phyloP scores from a whole-genome alignment of 805 yeast genomes.

The Metschnikowia dekortorum region DNA sequence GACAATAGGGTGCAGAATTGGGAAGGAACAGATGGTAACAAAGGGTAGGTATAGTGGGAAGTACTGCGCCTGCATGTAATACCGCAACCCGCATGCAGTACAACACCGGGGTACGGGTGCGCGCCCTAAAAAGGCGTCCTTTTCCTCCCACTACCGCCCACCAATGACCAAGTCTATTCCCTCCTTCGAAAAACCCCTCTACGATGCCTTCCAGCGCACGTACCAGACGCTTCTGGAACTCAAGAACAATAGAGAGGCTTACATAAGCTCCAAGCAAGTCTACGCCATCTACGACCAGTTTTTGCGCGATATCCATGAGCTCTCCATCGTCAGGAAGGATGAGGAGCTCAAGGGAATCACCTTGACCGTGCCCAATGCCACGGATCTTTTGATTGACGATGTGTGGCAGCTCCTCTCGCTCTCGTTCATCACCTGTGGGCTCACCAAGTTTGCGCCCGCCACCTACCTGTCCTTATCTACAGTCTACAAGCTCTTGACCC shows the following conservation, averaged over 20 bases:
- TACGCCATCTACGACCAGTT: slow-evolving; percentile 55
- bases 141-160: background rate
- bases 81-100: background rate
- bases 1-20: no score
- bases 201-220: slow-evolving; percentile 25
- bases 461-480: slow-evolving; percentile 87
- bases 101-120: background rate
- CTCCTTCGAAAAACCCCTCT: slow-evolving; percentile 30
- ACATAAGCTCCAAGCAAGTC: slow-evolving; percentile 66
- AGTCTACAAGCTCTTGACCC: slow-evolving; percentile 78
- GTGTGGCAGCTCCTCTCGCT: slow-evolving; percentile 83
- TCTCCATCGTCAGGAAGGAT: slow-evolving; percentile 50
- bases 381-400: slow-evolving; percentile 79
- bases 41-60: no score
- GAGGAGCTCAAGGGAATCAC: slow-evolving; percentile 37
- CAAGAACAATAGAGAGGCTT: slow-evolving; percentile 63
- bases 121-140: background rate
- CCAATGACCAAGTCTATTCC: slow-evolving; percentile 26
- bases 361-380: slow-evolving; percentile 43
- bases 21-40: no score
- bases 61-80: background rate
- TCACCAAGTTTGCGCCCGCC: slow-evolving; percentile 87
- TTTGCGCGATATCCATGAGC: slow-evolving; percentile 47
- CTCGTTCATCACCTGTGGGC: slow-evolving; percentile 88
- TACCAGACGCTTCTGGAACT: slow-evolving; percentile 27